Base-by-base conservation (phyloP, 176 grass and related monocot species). In the Lolium multiflorum region DNA sequence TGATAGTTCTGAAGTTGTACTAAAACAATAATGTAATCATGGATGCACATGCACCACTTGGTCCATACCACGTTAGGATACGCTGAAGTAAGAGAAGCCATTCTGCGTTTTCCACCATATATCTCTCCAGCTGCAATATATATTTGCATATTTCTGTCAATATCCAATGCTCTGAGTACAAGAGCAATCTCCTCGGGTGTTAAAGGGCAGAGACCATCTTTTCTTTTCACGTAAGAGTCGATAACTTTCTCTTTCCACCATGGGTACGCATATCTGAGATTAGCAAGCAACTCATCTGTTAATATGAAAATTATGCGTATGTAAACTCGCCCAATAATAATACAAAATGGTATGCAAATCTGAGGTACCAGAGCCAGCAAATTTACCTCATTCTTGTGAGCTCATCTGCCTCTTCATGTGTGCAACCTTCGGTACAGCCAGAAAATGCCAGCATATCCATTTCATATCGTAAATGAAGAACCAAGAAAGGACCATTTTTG, bases 361-460 rank as follows among this genome's bases (percentile, higher is more conserved):
- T 55, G 3, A 90, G 49, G 54, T 74, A 56, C 7, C 4, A 21
- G 64, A 46, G 16, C 4, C 21, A 10, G 21, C 16, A 81, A 63
- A 26, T 68, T 65, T 84, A 93, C 93, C 93, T 91, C 89, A 95
- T 87, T 89, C 89, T 93, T 46, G 80, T 89, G 9, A 95, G 89
- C 65, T 91, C 89, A 6, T 95, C 89, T 57, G 77, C 80, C 66
- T 97, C 92, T 79, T 92, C 79, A 61, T n/a, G 47, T 18, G 86
- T 93, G 86, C 93, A 95, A 89, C 93, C 93, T 28, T 93, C 74
- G 21, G 89, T 95, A 78, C 91, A 95, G 28, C 93, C 93, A 64
- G 93, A 95, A 82, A 95, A 95, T 7, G 93, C 93, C 83, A 95
- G 65, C 93, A 95, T 95, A 81, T 95, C 93, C 93, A 93, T 95